These are phyloP conservation scores for Scheffersomyces coipomensis DNA, from an alignment of 805 yeast species.

Conservation along the genomic window DNA sequence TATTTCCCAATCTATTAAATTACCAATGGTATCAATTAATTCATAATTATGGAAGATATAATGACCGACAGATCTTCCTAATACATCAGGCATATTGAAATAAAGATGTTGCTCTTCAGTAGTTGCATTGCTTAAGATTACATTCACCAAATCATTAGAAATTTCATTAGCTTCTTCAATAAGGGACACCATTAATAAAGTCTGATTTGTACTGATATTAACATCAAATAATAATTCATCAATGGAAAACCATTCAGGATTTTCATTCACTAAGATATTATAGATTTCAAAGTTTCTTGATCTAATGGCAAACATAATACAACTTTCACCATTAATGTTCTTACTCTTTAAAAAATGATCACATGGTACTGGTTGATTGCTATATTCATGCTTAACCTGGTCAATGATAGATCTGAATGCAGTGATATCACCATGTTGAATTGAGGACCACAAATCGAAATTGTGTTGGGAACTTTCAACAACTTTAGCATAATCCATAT, in stretches of 20 bases:
- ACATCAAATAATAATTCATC: conserved; percentile 70
- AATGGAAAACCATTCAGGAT: conserved; percentile 51
- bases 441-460: conserved; percentile 50
- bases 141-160: conserved; percentile 40
- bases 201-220: conserved; percentile 49
- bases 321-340: conserved; percentile 63
- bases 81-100: conserved; percentile 48
- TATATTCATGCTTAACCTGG: conserved; percentile 5
- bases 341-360: conserved; percentile 23
- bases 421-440: conserved; percentile 30
- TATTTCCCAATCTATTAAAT: conserved; percentile 63
- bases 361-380: conserved; percentile 11
- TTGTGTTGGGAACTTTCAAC: conserved; percentile 46
- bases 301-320: conserved; percentile 60
- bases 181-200: conserved; percentile 62
- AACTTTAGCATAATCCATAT: conserved; percentile 36
- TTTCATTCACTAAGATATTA: conserved; percentile 41
- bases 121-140: conserved; percentile 43
- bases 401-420: conserved; percentile 14
- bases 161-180: conserved; percentile 49
- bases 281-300: conserved; percentile 47
- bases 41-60: conserved; percentile 58
- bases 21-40: conserved; percentile 54
- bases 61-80: conserved; percentile 69
- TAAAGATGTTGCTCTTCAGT: conserved; percentile 47